Base-by-base conservation (phyloP, 2,329 filamentous ascomycete genomes). In the Colletotrichum eleusines region DNA sequence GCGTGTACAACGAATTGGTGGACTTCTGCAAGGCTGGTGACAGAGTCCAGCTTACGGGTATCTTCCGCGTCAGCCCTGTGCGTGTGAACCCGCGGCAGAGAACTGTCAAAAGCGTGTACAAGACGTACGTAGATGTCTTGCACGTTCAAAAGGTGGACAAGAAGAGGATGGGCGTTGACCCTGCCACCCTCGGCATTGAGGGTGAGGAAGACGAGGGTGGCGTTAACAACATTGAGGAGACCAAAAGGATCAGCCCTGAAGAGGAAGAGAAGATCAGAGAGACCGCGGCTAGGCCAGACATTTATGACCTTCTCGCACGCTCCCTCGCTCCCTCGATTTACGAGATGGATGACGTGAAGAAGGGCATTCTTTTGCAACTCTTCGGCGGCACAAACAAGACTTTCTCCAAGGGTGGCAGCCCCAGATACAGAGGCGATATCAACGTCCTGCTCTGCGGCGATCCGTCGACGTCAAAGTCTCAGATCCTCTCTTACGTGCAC, bases 1-100 rank as follows among this genome's bases (percentile, higher is more conserved):
- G 95, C 77, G 94, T 95, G 16, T 98, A 99, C 80, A 95, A 98
- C 77, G 96, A 99, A 80, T 86, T 99, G 63, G 97, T 99, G 0
- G 96, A 99, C 82, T 92, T 97, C 67, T 98, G 96, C 87, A 98
- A 98, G 81, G 96, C 96, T 63, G 96, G 96, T 89, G 96, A 99
- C 80, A 90, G 96, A 70, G 92, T 99, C 46, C 92, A 97, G 81
- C 91, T 99, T 70, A 99, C 96, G 9, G 96, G 96, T 76, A 97
- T 99, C 76, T 99, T 98, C 88, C 92, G 96, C 74, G 94, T 94
- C 78, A 97, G 93, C 75, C 94, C 95, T 57, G 94, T 99, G 63
- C 92, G 96, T 26, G 91, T 98, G 73, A 99, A 98, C 78, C 95
- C 96, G 28, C 91, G 95, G 26, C 95, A 98, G 83, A 88, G 96